Percentiles rank a stretch among this genome's conserved stretches.
phyloP scores from a whole-genome alignment of 2,329 filamentous ascomycete species.

The Fusarium mangiferae region DNA sequence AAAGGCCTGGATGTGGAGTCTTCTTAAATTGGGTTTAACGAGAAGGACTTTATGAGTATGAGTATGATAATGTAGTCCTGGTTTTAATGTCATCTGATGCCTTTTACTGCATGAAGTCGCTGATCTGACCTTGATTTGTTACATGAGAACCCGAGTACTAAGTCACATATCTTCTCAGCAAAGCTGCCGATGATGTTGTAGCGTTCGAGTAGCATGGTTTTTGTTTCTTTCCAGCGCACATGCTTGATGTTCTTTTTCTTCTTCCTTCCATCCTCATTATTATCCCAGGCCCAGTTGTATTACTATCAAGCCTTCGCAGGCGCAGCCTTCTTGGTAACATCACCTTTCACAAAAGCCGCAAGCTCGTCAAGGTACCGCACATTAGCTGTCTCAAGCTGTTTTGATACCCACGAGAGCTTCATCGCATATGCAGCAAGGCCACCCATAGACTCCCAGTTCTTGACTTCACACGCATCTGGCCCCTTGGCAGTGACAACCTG shows the following conservation, averaged over 20 bases:
- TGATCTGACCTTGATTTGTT: no score
- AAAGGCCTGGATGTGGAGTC: slow-evolving; percentile 21
- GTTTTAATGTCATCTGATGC: not conserved
- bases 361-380: not conserved
- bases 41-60: slow-evolving; percentile 2
- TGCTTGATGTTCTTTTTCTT: no score
- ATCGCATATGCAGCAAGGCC: not conserved
- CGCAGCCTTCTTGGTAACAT: not conserved
- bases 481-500: not conserved
- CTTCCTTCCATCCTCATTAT: fast-evolving
- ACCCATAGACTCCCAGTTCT: not conserved
- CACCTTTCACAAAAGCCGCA: not conserved
- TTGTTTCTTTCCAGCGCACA: no score
- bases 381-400: not conserved
- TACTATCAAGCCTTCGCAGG: not conserved
- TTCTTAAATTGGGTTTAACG: slow-evolving; percentile 17
- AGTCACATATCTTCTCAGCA: not conserved
- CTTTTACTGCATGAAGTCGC: not conserved
- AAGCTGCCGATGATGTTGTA: not conserved
- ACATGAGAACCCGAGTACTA: not conserved
- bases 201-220: not conserved
- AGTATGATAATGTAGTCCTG: not conserved
- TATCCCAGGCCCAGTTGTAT: fast-evolving
- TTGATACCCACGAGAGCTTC: not conserved
- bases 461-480: not conserved